Percentiles rank a stretch among this genome's conserved stretches.
phyloP scores from a whole-genome alignment of 352 stramenopile genomes.

The Pythium oligandrum region DNA sequence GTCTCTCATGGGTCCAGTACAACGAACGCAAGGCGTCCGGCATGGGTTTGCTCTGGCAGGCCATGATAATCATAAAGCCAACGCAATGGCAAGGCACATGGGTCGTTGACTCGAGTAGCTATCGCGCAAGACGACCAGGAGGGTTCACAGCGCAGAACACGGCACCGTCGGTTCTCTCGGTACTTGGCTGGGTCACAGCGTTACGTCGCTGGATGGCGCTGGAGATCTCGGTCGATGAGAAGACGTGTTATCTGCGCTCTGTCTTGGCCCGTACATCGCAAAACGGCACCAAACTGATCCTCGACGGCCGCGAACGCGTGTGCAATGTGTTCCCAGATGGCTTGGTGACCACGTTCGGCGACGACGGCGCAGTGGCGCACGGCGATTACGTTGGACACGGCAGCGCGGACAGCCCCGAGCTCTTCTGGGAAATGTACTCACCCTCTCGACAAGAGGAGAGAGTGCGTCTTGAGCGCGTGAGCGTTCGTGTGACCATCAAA shows the following conservation, averaged over 20 bases:
- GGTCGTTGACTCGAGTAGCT: constrained; percentile 9
- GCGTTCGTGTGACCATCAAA: constrained; percentile 6
- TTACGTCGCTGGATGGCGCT: constrained; percentile 15
- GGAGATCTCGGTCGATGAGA: constrained; percentile 14
- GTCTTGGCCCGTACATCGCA: constrained; percentile 1
- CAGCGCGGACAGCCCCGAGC: constrained; percentile 1
- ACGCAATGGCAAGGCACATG: constrained; percentile 7
- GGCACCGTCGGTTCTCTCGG: constrained; percentile 1
- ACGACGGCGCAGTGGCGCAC: constrained; percentile 11
- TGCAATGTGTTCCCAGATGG: constrained; percentile 26
- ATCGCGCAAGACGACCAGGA: constrained; percentile 8
- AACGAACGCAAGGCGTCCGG: constrained; percentile 13
- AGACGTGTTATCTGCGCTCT: constrained; percentile 5
- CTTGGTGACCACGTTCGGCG: constrained; percentile 17
- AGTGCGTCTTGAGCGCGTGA: neutral
- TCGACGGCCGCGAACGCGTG: constrained; percentile 23
- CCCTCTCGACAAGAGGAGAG: neutral
- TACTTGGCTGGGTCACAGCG: constrained; percentile 7
- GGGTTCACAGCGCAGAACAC: neutral
- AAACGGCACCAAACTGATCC: constrained; percentile 12
- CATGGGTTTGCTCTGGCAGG: constrained; percentile 12
- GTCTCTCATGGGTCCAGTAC: constrained; percentile 3
- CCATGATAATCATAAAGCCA: neutral
- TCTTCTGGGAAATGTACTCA: constrained; percentile 11
- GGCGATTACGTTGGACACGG: constrained; percentile 23